Evolutionary conservation across 208 protist genomes (phyloP), one percentile per base, ranked within the genome.

Genomic region (Trypanosomatidae sp.): DNA sequence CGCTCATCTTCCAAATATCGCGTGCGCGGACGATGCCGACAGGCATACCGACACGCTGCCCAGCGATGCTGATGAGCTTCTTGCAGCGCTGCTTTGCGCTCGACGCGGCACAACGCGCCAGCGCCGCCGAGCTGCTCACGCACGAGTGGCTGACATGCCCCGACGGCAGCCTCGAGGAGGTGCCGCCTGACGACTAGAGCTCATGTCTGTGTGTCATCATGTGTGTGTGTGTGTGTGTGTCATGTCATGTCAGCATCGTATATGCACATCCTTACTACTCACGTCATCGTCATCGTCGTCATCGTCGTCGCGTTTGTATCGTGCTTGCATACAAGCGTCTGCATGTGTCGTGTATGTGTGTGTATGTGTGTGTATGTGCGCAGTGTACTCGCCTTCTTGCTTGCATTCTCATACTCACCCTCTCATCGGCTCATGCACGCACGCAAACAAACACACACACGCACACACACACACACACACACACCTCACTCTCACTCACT

Each of bases 71-170:
- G 39, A 51, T 60, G 19, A 43, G 66, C 30, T 92, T 92, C 53
- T 81, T 92, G 18, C 40, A 61, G 42, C 38, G 57, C 16, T 87
- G 78, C 63, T 92, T 92, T 41, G 57, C 80, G 22, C 67, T 71
- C 10, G 68, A 87, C 40, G 45, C 71, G 4, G 33, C 28, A 18
- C 63, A 61, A 39, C 64, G 83, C 0, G 68, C 71, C n/a, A 80
- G 74, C 4, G 83, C 83, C 13, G 58, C 23, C 24, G 59, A 83
- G 59, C 53, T 92, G 44, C 53, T 92, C 7, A 26, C 46, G 48
- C 83, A 93, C 50, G 44, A 55, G 44, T 90, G 85, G 81, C 73
- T 88, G 22, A 75, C 61, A 27, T 92, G 82, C 38, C 62, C 70
- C 0, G 82, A 88, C 32, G 63, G 52, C 42, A 8, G 30, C 6